Conservation (phyloP, 768 basidiomycete species). For the Termitomyces sp. region DNA sequence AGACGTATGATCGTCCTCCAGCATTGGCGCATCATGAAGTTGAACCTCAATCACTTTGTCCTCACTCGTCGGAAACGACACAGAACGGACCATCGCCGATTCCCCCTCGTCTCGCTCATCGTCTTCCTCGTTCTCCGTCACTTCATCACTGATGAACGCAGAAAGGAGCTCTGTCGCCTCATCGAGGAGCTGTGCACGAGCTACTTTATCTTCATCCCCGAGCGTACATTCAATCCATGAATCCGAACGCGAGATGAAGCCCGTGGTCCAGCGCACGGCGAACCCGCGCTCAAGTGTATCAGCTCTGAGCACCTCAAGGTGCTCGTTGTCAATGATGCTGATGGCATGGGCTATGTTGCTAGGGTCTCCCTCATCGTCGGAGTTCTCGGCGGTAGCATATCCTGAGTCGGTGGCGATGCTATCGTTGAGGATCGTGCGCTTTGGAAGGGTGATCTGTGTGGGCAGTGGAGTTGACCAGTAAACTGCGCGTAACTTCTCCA, state of each 20-base stretch:
- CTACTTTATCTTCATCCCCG: no score
- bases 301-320: slow-evolving; percentile 43
- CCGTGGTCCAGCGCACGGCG: slow-evolving; percentile 72
- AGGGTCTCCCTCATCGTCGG: slow-evolving; percentile 34
- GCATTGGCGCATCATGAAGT: slow-evolving; percentile 67
- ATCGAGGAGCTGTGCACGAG: no score
- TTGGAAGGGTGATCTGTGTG: slow-evolving; percentile 23
- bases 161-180: no score
- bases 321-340: slow-evolving; percentile 16
- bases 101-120: slow-evolving; percentile 38
- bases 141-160: slow-evolving; percentile 37
- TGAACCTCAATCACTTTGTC: slow-evolving; percentile 35
- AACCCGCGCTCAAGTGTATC: slow-evolving; percentile 65
- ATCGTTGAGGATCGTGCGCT: slow-evolving; percentile 26
- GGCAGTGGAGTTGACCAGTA: slow-evolving; percentile 42
- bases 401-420: slow-evolving; percentile 63
- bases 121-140: slow-evolving; percentile 18
- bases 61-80: slow-evolving; percentile 36
- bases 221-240: slow-evolving; percentile 33
- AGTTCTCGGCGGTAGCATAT: slow-evolving; percentile 70
- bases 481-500: slow-evolving; percentile 41
- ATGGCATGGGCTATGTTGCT: slow-evolving; percentile 7
- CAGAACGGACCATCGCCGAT: slow-evolving; percentile 41
- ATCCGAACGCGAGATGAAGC: slow-evolving; percentile 58
- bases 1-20: slow-evolving; percentile 64